Evolutionary conservation across 2,329 filamentous ascomycete species (phyloP), one percentile per base, ranked within the genome.

Genomic region (Talaromyces sp.): DNA sequence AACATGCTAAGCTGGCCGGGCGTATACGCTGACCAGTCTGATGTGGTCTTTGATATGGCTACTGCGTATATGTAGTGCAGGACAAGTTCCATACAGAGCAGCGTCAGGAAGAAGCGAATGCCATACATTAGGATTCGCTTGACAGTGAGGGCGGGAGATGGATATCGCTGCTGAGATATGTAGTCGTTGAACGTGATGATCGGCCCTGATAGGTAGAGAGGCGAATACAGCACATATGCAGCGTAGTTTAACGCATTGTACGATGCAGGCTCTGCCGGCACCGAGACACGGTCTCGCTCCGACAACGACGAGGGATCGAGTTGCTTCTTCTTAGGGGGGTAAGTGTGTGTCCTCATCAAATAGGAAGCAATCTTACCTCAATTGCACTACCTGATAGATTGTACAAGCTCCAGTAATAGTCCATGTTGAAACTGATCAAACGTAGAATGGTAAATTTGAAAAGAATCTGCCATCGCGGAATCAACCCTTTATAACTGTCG

Each of bases 181-280:
- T 95, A 99, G 80, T 99, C 96, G 77, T 99, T 99, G 81, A 98
- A 99, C 12, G 93, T 98, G 64, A 99, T 75, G 70, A 99, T 96
- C 0, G 95, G 95, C 0, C 95, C 95, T 0, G 93, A 86, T 34
- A 99, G 84, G 75, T 98, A 99, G 1, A 99, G 84, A 0, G 95
- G 95, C 1, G 92, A 92, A 73, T 99, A 99, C 62, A 98, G 85
- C 44, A 88, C 81, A 74, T 97, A 99, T 52, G 90, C 92, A 53
- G 97, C 73, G 75, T 96, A 98, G 76, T 96, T 96, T 66, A 89
- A 87, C 77, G 95, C 92, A 72, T 87, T 78, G 65, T 77, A 99
- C 71, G 96, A 90, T 31, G 79, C 75, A 0, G 84, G 75, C 54
- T 86, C 83, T 4, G 93, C 92, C 0, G 95, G 87, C 47, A 89